Evolutionary conservation across 2,329 filamentous ascomycete genomes (phyloP).

Genomic region (Tolypocladium capitatum): DNA sequence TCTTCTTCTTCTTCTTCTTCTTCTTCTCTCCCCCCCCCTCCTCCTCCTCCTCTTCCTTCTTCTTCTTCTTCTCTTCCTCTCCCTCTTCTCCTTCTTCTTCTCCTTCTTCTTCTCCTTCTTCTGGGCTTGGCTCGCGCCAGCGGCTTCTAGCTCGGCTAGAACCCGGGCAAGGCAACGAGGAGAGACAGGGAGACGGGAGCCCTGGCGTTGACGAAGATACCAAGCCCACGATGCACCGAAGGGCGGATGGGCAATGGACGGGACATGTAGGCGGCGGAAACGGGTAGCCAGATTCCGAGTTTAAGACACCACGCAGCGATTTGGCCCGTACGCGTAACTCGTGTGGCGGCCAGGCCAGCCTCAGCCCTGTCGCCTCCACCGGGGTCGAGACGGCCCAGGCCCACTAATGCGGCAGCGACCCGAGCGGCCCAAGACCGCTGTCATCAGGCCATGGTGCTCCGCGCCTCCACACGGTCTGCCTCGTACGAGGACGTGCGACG

Average conservation of each 20-base stretch:
- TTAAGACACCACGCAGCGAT: not conserved
- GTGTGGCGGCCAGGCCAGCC: too few species aligned
- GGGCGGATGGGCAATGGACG: not conserved
- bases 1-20: too few species aligned
- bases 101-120: slow-evolving; percentile 1
- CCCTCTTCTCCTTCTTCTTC: too few species aligned
- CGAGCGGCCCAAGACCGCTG: not conserved
- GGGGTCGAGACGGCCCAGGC: not conserved
- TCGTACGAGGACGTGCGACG: too few species aligned
- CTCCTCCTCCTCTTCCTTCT: too few species aligned
- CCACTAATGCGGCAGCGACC: too few species aligned
- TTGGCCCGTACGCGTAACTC: too few species aligned
- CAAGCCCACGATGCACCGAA: not conserved
- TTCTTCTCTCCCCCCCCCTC: too few species aligned
- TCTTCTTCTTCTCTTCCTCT: too few species aligned
- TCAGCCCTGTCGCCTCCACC: not conserved
- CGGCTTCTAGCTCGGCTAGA: not conserved
- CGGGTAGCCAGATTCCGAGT: not conserved
- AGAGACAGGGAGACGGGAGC: not conserved
- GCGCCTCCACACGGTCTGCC: too few species aligned
- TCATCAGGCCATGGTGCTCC: too few species aligned
- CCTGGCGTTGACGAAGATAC: not conserved
- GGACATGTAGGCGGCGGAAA: not conserved
- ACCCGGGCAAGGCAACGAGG: not conserved
- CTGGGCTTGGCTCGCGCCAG: not conserved